phyloP scores from a whole-genome alignment of 306 rosid species.

The Lablab purpureus region DNA sequence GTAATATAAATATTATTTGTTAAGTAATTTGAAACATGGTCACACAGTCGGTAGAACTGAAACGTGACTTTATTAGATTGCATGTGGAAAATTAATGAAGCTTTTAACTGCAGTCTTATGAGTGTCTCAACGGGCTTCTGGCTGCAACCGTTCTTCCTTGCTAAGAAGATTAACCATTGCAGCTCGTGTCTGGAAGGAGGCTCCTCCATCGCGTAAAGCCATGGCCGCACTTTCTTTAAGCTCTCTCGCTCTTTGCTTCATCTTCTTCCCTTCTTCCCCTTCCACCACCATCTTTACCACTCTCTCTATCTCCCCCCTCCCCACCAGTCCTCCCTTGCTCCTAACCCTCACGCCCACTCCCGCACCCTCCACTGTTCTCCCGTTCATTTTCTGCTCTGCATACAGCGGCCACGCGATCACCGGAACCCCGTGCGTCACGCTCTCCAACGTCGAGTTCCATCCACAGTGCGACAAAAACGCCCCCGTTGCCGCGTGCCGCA shows the following conservation, averaged over 20 bases:
- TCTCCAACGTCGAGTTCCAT: too few species aligned
- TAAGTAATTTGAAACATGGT: too few species aligned
- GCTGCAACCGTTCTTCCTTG: neutral
- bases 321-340: neutral
- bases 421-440: constrained; percentile 55
- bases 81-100: too few species aligned
- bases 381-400: constrained; percentile 61
- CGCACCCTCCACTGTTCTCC: constrained; percentile 48
- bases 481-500: constrained; percentile 49
- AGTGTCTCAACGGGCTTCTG: too few species aligned
- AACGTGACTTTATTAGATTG: too few species aligned
- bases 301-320: constrained; percentile 51
- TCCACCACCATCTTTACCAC: constrained; percentile 45
- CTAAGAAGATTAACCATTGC: neutral
- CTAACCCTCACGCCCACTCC: constrained; percentile 16
- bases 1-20: too few species aligned
- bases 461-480: constrained; percentile 60
- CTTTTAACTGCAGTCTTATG: too few species aligned
- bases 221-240: constrained; percentile 34
- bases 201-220: neutral
- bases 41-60: too few species aligned
- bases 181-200: neutral
- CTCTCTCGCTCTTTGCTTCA: constrained; percentile 35
- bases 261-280: constrained; percentile 47
- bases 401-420: constrained; percentile 64